Conservation (phyloP, 1,284 basidiomycete genomes). For the Laetiporus sulphureus region DNA sequence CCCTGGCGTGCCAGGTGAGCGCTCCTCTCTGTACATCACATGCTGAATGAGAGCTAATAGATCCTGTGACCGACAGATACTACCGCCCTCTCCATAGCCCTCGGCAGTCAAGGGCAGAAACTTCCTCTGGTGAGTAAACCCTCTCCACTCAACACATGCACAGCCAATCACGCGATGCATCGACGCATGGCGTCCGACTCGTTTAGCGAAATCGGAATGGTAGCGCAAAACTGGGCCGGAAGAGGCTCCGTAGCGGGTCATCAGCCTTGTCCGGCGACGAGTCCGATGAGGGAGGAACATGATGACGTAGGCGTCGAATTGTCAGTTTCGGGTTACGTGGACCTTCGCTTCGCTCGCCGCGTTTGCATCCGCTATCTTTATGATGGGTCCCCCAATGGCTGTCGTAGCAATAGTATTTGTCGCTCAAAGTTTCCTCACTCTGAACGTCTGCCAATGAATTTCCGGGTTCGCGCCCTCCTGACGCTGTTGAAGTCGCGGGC, state of each 20-base stretch:
- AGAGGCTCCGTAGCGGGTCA: slow-evolving; percentile 43
- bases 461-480: slow-evolving; percentile 9
- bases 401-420: not conserved
- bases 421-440: slow-evolving; percentile 2
- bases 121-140: slow-evolving; percentile 64
- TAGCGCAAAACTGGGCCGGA: slow-evolving; percentile 41
- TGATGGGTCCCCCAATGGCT: not conserved
- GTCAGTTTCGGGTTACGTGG: too few relatives aligned
- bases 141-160: slow-evolving; percentile 4
- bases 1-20: slow-evolving; percentile 83
- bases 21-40: slow-evolving; percentile 6
- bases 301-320: not conserved
- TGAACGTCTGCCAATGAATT: slow-evolving; percentile 8
- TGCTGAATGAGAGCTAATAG: slow-evolving; percentile 8
- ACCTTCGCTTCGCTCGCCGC: not conserved
- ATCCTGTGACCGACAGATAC: slow-evolving; percentile 47
- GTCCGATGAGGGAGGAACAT: slow-evolving; percentile 35
- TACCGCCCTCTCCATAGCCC: slow-evolving; percentile 84
- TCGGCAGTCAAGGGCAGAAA: slow-evolving; percentile 88
- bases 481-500: slow-evolving; percentile 30
- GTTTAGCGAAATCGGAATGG: slow-evolving; percentile 65
- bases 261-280: slow-evolving; percentile 41
- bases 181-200: slow-evolving; percentile 5
- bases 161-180: slow-evolving; percentile 10
- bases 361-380: not conserved